These are phyloP conservation scores for Geosiphon pyriformis DNA, from an alignment of 192 early-diverging fungal genomes.

Conservation along the genomic window DNA sequence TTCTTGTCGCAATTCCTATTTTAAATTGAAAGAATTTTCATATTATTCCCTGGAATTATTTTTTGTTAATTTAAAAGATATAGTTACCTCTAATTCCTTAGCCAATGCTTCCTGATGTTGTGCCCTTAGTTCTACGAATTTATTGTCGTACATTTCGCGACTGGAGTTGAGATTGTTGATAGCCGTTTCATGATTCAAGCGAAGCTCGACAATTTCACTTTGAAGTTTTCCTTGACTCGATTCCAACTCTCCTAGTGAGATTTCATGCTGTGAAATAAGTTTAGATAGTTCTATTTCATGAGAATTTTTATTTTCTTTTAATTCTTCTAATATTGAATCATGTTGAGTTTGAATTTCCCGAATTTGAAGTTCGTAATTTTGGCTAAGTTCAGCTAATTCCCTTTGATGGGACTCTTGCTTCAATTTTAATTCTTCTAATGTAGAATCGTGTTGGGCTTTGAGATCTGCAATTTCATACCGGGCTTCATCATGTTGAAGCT, in stretches of 20 bases:
- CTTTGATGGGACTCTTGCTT: neutral
- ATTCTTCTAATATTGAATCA: neutral
- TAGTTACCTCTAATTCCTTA: neutral
- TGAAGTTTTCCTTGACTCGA: neutral
- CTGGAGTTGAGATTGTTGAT: neutral
- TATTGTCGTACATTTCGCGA: neutral
- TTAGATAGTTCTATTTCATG: neutral
- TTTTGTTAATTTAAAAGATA: neutral
- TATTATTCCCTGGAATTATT: neutral
- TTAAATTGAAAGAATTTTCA: neutral
- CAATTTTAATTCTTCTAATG: neutral
- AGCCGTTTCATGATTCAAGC: neutral
- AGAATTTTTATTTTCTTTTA: neutral
- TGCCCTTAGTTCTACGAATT: neutral
- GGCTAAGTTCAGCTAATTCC: neutral
- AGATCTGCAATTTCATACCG: neutral
- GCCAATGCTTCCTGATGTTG: neutral
- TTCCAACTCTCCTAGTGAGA: slow-evolving; percentile 1
- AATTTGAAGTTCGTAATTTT: neutral
- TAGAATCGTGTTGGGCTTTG: neutral
- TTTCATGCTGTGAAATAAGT: neutral
- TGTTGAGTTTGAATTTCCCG: neutral
- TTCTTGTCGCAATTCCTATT: neutral
- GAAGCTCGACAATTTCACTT: neutral
- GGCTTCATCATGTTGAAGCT: neutral